phyloP scores from a whole-genome alignment of 2,329 filamentous ascomycete species.

The Cercospora citrullina region DNA sequence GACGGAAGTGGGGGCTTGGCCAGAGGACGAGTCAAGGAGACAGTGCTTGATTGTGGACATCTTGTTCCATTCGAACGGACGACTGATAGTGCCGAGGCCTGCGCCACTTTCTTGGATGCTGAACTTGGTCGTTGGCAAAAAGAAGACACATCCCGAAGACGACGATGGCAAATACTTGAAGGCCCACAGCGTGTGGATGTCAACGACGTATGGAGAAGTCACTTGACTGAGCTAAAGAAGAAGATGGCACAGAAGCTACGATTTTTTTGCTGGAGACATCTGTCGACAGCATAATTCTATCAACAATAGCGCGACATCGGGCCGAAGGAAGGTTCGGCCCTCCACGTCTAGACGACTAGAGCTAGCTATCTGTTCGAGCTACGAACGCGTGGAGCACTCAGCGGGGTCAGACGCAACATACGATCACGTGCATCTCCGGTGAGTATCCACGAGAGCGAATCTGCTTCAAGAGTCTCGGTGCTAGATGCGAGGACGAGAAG shows the following conservation, averaged over 20 bases:
- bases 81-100: conserved; percentile 60
- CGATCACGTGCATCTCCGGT: too few species aligned
- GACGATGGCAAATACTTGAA: conserved; percentile 34
- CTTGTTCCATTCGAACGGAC: conserved; percentile 82
- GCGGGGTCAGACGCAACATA: too few species aligned
- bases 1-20: conserved; percentile 66
- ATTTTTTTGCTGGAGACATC: not conserved
- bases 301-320: too few species aligned
- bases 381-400: too few species aligned
- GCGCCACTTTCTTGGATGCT: conserved; percentile 40
- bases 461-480: too few species aligned
- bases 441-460: too few species aligned
- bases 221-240: not conserved
- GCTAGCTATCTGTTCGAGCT: too few species aligned
- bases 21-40: conserved; percentile 68
- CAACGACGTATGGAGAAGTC: conserved; percentile 22
- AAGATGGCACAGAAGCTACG: not conserved
- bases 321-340: too few species aligned
- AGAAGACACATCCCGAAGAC: conserved; percentile 32
- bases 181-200: conserved; percentile 33
- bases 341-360: too few species aligned
- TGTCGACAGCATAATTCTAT: too few species aligned
- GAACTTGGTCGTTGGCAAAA: conserved; percentile 40
- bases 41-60: conserved; percentile 69
- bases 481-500: too few species aligned